Conservation (phyloP, 352 stramenopile genomes). For the Phytophthora foliorum region DNA sequence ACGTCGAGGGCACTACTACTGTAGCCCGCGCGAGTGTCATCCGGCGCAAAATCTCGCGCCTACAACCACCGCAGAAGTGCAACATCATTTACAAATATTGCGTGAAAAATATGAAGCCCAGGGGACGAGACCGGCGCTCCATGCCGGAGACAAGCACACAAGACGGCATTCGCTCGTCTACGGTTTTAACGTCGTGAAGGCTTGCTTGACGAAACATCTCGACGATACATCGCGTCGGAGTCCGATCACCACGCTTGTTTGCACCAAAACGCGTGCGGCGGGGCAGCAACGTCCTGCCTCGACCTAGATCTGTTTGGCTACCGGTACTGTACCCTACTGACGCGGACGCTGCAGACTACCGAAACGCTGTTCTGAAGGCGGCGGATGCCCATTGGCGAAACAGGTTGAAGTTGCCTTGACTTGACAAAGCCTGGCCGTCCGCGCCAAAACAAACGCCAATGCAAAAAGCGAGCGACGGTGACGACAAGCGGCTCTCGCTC, state of each 20-base stretch:
- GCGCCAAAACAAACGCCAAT: background rate
- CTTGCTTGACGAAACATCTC: background rate
- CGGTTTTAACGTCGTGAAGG: too few species aligned
- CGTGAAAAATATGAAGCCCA: constrained; percentile 4
- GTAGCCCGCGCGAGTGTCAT: constrained; percentile 38
- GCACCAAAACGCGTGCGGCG: too few species aligned
- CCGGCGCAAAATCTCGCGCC: constrained; percentile 31
- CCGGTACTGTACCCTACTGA: too few species aligned
- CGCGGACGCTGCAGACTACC: too few species aligned
- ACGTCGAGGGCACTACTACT: constrained; percentile 15
- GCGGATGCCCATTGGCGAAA: constrained; percentile 10
- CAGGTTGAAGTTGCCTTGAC: constrained; percentile 17
- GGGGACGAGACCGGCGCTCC: constrained; percentile 3
- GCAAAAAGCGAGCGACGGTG: too few species aligned
- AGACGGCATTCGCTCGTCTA: too few species aligned
- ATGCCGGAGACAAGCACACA: too few species aligned
- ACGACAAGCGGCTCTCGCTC: background rate
- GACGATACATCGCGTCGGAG: background rate
- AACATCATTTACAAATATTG: constrained; percentile 29
- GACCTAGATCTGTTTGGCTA: too few species aligned
- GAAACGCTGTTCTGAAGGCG: constrained; percentile 2
- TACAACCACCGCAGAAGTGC: constrained; percentile 34
- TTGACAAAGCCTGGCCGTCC: background rate
- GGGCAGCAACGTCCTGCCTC: too few species aligned
- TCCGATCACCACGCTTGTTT: background rate